Percentiles rank a stretch among this genome's conserved stretches.
Conservation (phyloP, 2,329 filamentous ascomycete genomes). For the Stachybotrys chartarum region DNA sequence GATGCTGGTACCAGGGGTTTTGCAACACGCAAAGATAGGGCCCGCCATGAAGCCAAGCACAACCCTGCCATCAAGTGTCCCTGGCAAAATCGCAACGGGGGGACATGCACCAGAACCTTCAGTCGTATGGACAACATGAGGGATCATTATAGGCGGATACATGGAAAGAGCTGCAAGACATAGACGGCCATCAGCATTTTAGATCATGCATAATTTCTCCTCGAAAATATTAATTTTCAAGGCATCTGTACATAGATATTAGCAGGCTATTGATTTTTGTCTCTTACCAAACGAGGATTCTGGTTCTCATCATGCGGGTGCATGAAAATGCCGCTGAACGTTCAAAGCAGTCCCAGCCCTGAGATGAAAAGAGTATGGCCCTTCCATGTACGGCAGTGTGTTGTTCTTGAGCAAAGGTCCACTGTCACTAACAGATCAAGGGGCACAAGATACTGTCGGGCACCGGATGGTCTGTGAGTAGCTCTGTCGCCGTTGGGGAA, state of each 20-base stretch:
- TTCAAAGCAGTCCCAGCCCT: no score
- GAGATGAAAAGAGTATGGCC: no score
- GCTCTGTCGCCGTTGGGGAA: no score
- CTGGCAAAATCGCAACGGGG: constrained; percentile 1
- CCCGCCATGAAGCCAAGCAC: constrained; percentile 3
- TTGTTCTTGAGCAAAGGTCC: no score
- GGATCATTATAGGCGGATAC: constrained; percentile 1
- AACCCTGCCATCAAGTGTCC: constrained; percentile 1
- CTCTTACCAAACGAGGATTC: no score
- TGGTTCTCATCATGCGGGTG: no score
- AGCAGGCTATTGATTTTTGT: no score
- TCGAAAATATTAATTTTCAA: background rate
- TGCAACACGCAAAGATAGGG: constrained; percentile 1
- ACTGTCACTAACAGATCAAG: no score
- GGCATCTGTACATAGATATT: background rate
- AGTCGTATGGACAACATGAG: constrained; percentile 3
- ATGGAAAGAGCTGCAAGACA: constrained; percentile 1
- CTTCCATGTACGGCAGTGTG: no score
- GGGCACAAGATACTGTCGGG: no score
- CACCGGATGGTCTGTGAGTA: no score
- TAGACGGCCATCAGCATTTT: background rate
- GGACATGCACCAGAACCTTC: constrained; percentile 1
- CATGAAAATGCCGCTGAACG: no score
- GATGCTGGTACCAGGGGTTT: constrained; percentile 2
- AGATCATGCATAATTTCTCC: background rate